A percentile compares a stretch with the other conserved stretches of the same genome.
Evolutionary conservation across 1,139 yeast genomes (phyloP).

Genomic region (Saccharomyces hybrid): DNA sequence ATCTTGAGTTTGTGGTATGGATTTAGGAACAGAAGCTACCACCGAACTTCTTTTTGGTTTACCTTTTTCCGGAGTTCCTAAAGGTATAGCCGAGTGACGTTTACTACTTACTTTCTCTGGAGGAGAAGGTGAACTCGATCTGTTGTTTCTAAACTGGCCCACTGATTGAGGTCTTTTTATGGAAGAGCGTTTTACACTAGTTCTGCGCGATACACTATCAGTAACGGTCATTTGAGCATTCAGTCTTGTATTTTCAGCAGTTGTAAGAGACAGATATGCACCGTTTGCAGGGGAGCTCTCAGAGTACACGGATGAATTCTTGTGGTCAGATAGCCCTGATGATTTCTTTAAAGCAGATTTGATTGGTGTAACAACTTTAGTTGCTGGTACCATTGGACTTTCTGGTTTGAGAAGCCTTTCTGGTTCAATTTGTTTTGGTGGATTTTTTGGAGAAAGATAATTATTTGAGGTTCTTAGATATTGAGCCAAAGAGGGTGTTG

Average conservation of each 20-base stretch:
- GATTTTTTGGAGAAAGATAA: conserved; percentile 10
- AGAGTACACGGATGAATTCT: conserved; percentile 9
- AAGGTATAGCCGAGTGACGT: conserved; percentile 9
- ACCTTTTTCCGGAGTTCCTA: background rate
- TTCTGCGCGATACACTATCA: conserved; percentile 20
- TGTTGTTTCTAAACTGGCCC: conserved; percentile 5
- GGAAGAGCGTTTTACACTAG: conserved; percentile 6
- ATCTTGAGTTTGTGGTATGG: background rate
- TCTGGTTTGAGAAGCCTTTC: background rate
- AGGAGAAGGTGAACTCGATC: conserved; percentile 12
- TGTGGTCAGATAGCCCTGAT: conserved; percentile 18
- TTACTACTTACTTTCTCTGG: conserved; percentile 10
- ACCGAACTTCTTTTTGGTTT: background rate
- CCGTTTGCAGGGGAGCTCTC: conserved; percentile 42
- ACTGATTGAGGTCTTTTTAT: conserved; percentile 21
- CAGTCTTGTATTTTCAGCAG: conserved; percentile 70
- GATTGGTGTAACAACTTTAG: conserved; percentile 35
- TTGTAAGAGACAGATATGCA: conserved; percentile 60
- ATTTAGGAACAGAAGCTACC: background rate
- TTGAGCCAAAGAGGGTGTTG: conserved; percentile 16
- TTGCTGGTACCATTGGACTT: background rate
- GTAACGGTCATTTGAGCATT: conserved; percentile 51
- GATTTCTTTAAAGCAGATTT: conserved; percentile 59
- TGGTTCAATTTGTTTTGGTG: background rate
- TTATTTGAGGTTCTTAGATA: conserved; percentile 21